phyloP scores from a whole-genome alignment of 164 flowering plant genomes.

The Echeveria elegans region DNA sequence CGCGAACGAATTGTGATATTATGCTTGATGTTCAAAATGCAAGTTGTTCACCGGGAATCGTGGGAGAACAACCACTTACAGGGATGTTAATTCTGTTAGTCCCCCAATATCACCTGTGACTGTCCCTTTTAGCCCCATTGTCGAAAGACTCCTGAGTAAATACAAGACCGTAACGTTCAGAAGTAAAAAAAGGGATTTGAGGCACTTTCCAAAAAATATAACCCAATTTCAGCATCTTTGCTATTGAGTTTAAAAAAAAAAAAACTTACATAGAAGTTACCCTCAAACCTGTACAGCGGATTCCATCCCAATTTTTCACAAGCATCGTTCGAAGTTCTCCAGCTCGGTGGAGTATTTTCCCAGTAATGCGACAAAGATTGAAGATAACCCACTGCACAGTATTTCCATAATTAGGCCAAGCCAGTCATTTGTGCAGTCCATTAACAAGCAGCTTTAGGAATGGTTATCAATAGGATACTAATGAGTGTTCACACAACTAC shows the following conservation, averaged over 20 bases:
- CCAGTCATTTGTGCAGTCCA: background rate
- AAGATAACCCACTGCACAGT: slow-evolving; percentile 44
- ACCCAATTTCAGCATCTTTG: too few relatives aligned
- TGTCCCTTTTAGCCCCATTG: slow-evolving; percentile 61
- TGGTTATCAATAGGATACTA: too few relatives aligned
- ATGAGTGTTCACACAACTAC: too few relatives aligned
- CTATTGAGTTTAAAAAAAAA: too few relatives aligned
- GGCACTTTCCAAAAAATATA: background rate
- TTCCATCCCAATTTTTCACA: too few relatives aligned
- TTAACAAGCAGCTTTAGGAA: background rate
- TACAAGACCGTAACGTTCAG: background rate
- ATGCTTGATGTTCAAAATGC: background rate
- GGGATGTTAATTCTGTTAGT: slow-evolving; percentile 55
- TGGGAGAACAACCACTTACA: slow-evolving; percentile 42
- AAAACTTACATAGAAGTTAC: slow-evolving; percentile 21
- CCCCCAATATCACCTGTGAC: slow-evolving; percentile 68
- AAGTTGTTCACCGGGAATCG: background rate
- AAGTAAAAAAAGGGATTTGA: background rate
- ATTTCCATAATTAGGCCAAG: too few relatives aligned
- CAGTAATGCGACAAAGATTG: slow-evolving; percentile 44
- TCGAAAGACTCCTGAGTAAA: slow-evolving; percentile 57
- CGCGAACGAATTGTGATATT: background rate
- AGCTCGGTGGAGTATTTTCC: slow-evolving; percentile 74
- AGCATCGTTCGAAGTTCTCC: slow-evolving; percentile 65
- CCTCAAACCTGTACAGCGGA: too few relatives aligned